Evolutionary conservation across 2,329 filamentous ascomycete genomes (phyloP), one percentile per base, ranked within the genome.

Genomic region (Cladorrhinum sp.): DNA sequence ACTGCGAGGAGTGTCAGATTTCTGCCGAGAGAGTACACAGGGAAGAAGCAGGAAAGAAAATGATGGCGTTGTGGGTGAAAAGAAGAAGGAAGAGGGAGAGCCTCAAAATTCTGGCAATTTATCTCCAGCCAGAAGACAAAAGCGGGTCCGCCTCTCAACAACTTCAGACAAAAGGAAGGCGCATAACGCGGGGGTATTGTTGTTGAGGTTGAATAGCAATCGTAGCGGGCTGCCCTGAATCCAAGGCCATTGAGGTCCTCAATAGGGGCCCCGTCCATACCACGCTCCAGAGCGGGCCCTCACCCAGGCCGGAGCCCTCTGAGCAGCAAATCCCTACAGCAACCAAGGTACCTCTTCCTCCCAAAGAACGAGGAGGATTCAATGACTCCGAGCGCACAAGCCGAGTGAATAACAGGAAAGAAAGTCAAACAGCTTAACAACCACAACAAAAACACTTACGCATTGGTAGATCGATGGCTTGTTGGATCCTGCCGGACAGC

Each of bases 401-500:
- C 2, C 3, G 16, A 45, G 41, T 45, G 41, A 45, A 18, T 20
- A 22, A 18, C 41, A 4, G 41, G 16, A 18, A 45, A 45, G 18
- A 45, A 18, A 57, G 36, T 24, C 5, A 22, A 25, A 18, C 9
- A n/a, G n/a, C n/a, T n/a, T n/a, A 50, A 58, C 4, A 22, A 55
- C 10, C 58, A 52, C n/a, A 45, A 59, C 36, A 49, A 53, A 49
- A 56, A 45, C 51, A 92, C 91, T 86, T 85, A 95, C 91, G 88
- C 85, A 73, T 91, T 90, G 55, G 85, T 87, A 52, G 89, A 85
- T 59, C 90, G 84, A 70, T 90, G 89, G 68, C 87, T 87, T 36
- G 87, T 86, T n/a, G 85, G 81, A 68, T 88, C 82, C 72, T 88
- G 82, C 65, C 86, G 81, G 69, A 89, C 84, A 64, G 88, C 85